Conservation (phyloP, 2,329 filamentous ascomycete species). For the Penicillium psychrosexuale region DNA sequence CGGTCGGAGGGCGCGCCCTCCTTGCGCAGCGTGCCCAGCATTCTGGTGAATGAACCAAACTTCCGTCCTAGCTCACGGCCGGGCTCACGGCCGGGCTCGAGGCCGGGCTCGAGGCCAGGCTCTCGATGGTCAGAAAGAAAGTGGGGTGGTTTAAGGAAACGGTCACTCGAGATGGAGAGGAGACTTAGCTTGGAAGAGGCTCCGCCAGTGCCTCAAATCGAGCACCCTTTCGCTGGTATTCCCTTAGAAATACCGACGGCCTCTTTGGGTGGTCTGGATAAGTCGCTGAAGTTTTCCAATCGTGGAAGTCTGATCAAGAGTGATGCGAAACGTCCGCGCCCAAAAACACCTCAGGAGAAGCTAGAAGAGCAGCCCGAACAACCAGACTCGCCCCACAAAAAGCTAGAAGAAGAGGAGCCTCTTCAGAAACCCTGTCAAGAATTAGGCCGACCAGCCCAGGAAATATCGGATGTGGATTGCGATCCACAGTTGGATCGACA, state of each 20-base stretch:
- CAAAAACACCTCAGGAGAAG: conserved; percentile 28
- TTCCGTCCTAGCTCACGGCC: conserved; percentile 30
- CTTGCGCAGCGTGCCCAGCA: conserved; percentile 40
- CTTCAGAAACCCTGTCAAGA: conserved; percentile 3
- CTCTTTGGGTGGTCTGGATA: conserved; percentile 52
- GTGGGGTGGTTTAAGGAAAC: conserved; percentile 40
- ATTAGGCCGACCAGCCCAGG: conserved; percentile 2
- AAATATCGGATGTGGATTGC: conserved; percentile 9
- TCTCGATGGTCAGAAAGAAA: conserved; percentile 46
- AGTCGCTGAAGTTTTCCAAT: conserved; percentile 57
- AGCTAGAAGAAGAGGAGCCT: conserved; percentile 3
- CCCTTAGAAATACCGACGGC: conserved; percentile 56
- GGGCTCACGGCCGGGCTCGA: conserved; percentile 27
- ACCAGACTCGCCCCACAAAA: conserved; percentile 5
- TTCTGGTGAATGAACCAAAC: conserved; percentile 37
- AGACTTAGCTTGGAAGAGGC: conserved; percentile 29
- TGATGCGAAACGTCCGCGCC: conserved; percentile 35
- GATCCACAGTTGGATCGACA: conserved; percentile 3
- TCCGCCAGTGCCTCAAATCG: conserved; percentile 34
- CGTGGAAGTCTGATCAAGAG: conserved; percentile 59
- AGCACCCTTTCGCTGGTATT: conserved; percentile 48
- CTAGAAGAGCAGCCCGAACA: conserved; percentile 10
- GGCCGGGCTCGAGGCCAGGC: conserved; percentile 36
- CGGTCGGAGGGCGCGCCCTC: conserved; percentile 27
- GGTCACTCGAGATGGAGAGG: conserved; percentile 34